These are phyloP conservation scores for Apiospora marii DNA, from an alignment of 2,329 filamentous ascomycete species.

Conservation along the genomic window DNA sequence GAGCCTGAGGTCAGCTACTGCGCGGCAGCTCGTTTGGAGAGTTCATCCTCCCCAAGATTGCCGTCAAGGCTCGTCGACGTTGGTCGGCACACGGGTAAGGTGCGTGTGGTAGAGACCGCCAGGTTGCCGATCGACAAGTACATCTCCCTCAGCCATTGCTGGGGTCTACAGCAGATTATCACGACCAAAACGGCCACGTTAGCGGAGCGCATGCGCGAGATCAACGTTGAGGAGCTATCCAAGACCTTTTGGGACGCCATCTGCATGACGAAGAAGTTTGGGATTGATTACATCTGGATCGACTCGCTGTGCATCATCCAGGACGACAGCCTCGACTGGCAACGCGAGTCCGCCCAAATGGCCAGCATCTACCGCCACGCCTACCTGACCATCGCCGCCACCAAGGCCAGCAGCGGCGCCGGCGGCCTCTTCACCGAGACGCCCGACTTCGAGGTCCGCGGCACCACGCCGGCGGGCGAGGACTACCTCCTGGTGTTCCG, in stretches of 20 bases:
- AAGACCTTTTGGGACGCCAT: slow-evolving; percentile 7
- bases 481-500: neutral
- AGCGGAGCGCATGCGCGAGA: neutral
- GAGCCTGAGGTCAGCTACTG: neutral
- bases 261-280: neutral
- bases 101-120: neutral
- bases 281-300: slow-evolving; percentile 5
- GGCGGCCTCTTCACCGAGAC: neutral
- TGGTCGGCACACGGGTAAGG: neutral
- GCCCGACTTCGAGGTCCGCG: neutral
- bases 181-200: neutral
- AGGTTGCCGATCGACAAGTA: neutral
- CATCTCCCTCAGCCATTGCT: slow-evolving; percentile 2
- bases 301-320: slow-evolving; percentile 4
- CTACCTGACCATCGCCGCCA: slow-evolving; percentile 28
- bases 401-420: slow-evolving; percentile 8
- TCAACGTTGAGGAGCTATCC: neutral
- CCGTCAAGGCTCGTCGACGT: neutral
- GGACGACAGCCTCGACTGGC: slow-evolving; percentile 29
- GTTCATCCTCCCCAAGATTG: neutral
- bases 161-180: slow-evolving; percentile 16
- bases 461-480: neutral
- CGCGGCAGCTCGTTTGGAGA: neutral
- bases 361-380: slow-evolving; percentile 31
- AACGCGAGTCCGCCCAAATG: slow-evolving; percentile 31